Evolutionary conservation across 352 stramenopile genomes (phyloP).

Genomic region (Phytopythium ostracodes): DNA sequence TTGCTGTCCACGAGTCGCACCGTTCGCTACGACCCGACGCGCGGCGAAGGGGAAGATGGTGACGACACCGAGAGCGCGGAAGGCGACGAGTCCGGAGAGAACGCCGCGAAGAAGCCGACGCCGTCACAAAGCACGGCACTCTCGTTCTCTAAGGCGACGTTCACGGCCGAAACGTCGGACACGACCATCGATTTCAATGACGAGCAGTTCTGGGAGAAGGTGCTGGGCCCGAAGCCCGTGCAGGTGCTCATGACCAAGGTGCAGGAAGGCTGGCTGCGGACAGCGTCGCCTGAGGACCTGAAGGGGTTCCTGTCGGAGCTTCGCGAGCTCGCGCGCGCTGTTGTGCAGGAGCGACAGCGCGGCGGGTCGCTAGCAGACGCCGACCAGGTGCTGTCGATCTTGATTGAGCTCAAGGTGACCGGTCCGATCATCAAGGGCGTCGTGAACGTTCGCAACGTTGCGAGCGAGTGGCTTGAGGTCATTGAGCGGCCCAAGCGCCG

Average conservation of each 20-base stretch:
- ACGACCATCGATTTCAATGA: constrained; percentile 89
- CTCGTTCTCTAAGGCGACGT: constrained; percentile 87
- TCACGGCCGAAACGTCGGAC: constrained; percentile 85
- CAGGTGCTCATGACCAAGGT: constrained; percentile 88
- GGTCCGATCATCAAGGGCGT: constrained; percentile 65
- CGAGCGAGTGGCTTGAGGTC: constrained; percentile 79
- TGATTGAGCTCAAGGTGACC: constrained; percentile 87
- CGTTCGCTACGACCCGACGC: constrained; percentile 83
- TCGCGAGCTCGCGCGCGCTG: constrained; percentile 65
- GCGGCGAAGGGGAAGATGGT: constrained; percentile 34
- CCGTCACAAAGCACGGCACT: constrained; percentile 58
- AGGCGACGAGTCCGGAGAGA: constrained; percentile 24
- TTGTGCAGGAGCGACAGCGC: constrained; percentile 84
- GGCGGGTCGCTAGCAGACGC: constrained; percentile 78
- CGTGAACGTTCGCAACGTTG: constrained; percentile 74
- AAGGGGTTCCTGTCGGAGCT: constrained; percentile 80
- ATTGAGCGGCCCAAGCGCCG: constrained; percentile 86
- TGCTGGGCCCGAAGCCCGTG: constrained; percentile 80
- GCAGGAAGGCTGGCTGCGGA: constrained; percentile 74
- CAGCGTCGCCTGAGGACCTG: constrained; percentile 73
- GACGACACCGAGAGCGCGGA: constrained; percentile 36
- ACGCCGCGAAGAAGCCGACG: constrained; percentile 22
- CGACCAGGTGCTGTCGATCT: constrained; percentile 81
- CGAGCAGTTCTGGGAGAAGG: constrained; percentile 91
- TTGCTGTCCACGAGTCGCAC: constrained; percentile 81